A percentile compares a stretch with the other conserved stretches of the same genome.
phyloP scores from a whole-genome alignment of 306 rosid species.

The Pyrus communis region DNA sequence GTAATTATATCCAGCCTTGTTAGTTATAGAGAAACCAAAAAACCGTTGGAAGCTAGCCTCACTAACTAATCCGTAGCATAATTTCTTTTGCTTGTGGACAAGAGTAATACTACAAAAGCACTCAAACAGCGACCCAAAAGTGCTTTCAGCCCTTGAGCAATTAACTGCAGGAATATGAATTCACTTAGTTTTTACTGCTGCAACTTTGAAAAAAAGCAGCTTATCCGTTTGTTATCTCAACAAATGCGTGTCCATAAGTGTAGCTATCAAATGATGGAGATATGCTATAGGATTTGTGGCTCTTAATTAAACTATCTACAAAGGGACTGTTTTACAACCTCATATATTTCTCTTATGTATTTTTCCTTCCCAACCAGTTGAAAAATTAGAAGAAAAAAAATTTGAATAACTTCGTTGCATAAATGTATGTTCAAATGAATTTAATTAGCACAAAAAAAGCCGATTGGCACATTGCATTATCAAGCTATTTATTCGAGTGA shows the following conservation, averaged over 20 bases:
- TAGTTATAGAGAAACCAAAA: too few relatives aligned
- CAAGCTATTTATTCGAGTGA: too few relatives aligned
- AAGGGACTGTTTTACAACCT: background rate
- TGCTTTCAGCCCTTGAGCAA: background rate
- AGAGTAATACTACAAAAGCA: background rate
- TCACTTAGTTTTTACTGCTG: background rate
- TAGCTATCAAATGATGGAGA: background rate
- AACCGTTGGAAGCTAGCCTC: too few relatives aligned
- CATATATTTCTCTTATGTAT: too few relatives aligned
- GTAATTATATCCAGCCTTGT: too few relatives aligned
- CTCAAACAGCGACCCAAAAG: background rate
- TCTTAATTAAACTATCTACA: background rate
- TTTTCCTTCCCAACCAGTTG: too few relatives aligned
- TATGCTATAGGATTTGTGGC: background rate
- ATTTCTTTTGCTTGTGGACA: background rate
- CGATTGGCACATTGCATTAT: too few relatives aligned
- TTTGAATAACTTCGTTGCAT: too few relatives aligned
- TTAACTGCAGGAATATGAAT: background rate
- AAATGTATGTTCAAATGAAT: too few relatives aligned
- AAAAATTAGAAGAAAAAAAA: too few relatives aligned
- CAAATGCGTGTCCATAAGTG: background rate
- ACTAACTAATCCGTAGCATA: too few relatives aligned
- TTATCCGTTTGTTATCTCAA: background rate
- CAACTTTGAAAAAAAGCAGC: background rate
- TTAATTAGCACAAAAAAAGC: too few relatives aligned